phyloP scores from a whole-genome alignment of 495 filamentous ascomycete species.

The Hypoxylon fragiforme region DNA sequence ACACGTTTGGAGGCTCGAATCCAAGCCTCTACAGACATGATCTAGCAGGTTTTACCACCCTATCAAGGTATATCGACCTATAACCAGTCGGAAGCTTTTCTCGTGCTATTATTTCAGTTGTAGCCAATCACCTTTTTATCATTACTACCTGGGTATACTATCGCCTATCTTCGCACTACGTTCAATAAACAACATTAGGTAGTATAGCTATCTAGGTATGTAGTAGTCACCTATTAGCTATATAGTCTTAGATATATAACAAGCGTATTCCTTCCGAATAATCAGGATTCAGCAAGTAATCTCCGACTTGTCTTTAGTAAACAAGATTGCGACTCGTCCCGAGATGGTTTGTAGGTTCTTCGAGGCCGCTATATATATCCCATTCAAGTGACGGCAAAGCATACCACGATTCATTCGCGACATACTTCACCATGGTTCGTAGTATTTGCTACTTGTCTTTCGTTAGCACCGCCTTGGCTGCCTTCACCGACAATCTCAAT shows the following conservation, averaged over 20 bases:
- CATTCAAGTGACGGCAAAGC: constrained; percentile 1
- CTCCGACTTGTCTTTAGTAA: constrained; percentile 6
- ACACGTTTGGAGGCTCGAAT: constrained; percentile 30
- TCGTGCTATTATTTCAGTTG: constrained; percentile 2
- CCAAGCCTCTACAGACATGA: not conserved
- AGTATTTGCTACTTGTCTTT: constrained; percentile 13
- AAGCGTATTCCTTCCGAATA: no score
- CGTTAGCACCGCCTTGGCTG: constrained; percentile 23
- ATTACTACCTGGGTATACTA: no score
- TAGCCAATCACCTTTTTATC: constrained; percentile 21
- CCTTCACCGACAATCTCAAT: constrained; percentile 57
- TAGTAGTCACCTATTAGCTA: no score
- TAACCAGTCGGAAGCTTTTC: not conserved
- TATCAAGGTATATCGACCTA: no score
- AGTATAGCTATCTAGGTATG: no score
- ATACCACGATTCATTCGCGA: no score
- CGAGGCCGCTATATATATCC: not conserved
- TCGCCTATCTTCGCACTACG: no score
- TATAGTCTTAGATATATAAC: no score
- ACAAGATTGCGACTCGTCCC: not conserved
- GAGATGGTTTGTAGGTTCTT: not conserved
- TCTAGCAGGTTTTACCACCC: no score
- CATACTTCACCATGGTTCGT: constrained; percentile 24
- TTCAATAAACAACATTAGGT: no score
- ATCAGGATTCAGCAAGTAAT: not conserved